Evolutionary conservation across 2,329 filamentous ascomycete genomes (phyloP), one percentile per base, ranked within the genome.

Genomic region (Pseudogymnoascus sp.): DNA sequence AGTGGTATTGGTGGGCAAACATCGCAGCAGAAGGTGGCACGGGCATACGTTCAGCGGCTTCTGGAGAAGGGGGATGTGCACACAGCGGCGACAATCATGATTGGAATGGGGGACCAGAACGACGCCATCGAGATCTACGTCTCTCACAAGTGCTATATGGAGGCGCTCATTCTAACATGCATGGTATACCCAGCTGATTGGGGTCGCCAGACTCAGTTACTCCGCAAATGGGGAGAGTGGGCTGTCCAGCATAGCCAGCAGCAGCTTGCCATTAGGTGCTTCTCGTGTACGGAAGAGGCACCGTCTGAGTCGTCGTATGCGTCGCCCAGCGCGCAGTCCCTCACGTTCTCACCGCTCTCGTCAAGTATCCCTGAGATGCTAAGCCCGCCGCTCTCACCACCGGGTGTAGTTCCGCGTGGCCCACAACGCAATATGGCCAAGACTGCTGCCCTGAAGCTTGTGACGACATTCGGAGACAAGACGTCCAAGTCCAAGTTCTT

Each of bases 81-180:
- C 72, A 91, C 91, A 0, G 92, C 94, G 4, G 92, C 92, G 16
- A 93, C 93, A 0, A 93, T 97, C 65, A 85, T 99, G 74, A 85
- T 99, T 35, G 92, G 92, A 12, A 86, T 99, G 75, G 92, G 92
- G 2, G 93, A 97, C 71, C 81, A 90, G 68, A 93, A 95, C 67
- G 93, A 99, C 73, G 94, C 94, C 0, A 92, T 99, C 64, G 94
- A 99, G 74, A 89, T 97, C 31, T 99, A 99, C 70, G 85, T 96
- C 33, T 96, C 92, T 10, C 91, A 94, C 67, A 91, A 88, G 73
- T 87, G 88, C 70, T 96, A 88, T 73, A 90, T 99, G 88, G 94
- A 99, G 76, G 93, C 94, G 2, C 81, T 97, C 33, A 83, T 99
- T 12, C 81, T 99, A 66, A 90, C 92, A 0, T 95, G 91, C 69